These are phyloP conservation scores for Schizochytrium sp. DNA, from an alignment of 108 stramenopile genomes.

Conservation along the genomic window DNA sequence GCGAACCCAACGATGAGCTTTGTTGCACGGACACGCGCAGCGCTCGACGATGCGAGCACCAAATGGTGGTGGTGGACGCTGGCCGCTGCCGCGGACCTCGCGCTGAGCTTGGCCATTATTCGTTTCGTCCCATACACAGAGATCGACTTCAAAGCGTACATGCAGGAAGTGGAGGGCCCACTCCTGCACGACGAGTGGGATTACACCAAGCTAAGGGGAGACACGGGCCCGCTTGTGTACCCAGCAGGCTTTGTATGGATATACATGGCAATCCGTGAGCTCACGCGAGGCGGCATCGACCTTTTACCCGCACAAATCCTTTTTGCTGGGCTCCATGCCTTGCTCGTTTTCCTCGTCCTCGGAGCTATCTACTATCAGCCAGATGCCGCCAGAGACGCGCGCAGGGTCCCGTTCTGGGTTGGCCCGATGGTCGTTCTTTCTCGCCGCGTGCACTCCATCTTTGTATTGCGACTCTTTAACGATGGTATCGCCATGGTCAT, in stretches of 20 bases:
- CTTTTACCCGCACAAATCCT: conserved; percentile 67
- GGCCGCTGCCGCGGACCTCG: conserved; percentile 2
- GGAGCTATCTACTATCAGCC: conserved; percentile 56
- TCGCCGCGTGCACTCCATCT: conserved; percentile 88
- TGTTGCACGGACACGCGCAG: background rate
- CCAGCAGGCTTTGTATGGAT: conserved; percentile 91
- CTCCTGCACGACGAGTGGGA: conserved; percentile 70
- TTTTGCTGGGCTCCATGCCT: conserved; percentile 69
- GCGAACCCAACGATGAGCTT: no score
- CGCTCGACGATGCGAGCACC: background rate
- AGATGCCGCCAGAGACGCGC: conserved; percentile 15
- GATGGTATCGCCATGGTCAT: conserved; percentile 83
- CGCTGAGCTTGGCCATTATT: conserved; percentile 58
- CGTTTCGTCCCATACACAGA: conserved; percentile 78
- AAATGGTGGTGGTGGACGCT: background rate
- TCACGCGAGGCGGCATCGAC: conserved; percentile 50
- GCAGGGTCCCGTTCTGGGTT: conserved; percentile 43
- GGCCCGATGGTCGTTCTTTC: conserved; percentile 66
- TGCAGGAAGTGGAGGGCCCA: conserved; percentile 79
- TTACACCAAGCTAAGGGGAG: conserved; percentile 75
- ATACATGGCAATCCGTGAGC: conserved; percentile 58
- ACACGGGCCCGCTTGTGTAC: conserved; percentile 91
- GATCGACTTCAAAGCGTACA: conserved; percentile 96
- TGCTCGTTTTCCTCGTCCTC: conserved; percentile 58
- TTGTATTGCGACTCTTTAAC: conserved; percentile 90